Evolutionary conservation across 2,329 filamentous ascomycete genomes (phyloP).

Genomic region (Seiridium unicorne): DNA sequence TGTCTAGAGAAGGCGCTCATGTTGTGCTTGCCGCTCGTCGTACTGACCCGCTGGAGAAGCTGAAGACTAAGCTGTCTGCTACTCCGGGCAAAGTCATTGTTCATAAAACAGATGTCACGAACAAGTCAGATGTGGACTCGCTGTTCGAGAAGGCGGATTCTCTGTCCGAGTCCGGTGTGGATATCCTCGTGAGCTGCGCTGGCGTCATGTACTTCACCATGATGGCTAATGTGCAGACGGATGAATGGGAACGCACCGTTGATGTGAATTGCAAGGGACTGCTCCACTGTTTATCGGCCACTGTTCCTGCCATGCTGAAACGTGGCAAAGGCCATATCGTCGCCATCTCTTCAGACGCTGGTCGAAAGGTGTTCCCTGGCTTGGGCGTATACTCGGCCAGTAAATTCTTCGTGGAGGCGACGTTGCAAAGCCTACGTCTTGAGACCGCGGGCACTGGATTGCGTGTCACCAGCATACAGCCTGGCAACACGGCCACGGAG

Average conservation of each 20-base stretch:
- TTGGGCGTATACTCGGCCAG: slow-evolving; percentile 79
- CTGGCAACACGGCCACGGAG: slow-evolving; percentile 74
- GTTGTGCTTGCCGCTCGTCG: slow-evolving; percentile 72
- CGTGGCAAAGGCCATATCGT: slow-evolving; percentile 72
- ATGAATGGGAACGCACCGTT: slow-evolving; percentile 79
- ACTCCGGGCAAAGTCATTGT: slow-evolving; percentile 65
- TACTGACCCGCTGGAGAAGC: slow-evolving; percentile 62
- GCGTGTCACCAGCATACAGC: slow-evolving; percentile 72
- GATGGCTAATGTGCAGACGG: slow-evolving; percentile 73
- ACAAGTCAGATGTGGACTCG: slow-evolving; percentile 62
- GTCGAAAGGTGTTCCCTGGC: slow-evolving; percentile 78
- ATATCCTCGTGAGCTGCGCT: slow-evolving; percentile 77
- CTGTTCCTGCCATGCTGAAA: slow-evolving; percentile 69
- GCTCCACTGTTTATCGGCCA: slow-evolving; percentile 67
- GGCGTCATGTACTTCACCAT: slow-evolving; percentile 89
- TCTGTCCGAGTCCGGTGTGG: slow-evolving; percentile 64
- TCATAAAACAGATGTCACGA: slow-evolving; percentile 71
- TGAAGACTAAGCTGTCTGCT: slow-evolving; percentile 59
- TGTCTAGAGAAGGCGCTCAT: slow-evolving; percentile 70
- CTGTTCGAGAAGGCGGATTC: slow-evolving; percentile 59
- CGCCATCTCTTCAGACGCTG: slow-evolving; percentile 79
- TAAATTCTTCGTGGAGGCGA: slow-evolving; percentile 84
- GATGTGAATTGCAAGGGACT: slow-evolving; percentile 87
- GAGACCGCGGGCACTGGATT: slow-evolving; percentile 75
- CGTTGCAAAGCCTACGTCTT: slow-evolving; percentile 70